phyloP scores from a whole-genome alignment of 441 rosid species.

The Lepidium campestre region DNA sequence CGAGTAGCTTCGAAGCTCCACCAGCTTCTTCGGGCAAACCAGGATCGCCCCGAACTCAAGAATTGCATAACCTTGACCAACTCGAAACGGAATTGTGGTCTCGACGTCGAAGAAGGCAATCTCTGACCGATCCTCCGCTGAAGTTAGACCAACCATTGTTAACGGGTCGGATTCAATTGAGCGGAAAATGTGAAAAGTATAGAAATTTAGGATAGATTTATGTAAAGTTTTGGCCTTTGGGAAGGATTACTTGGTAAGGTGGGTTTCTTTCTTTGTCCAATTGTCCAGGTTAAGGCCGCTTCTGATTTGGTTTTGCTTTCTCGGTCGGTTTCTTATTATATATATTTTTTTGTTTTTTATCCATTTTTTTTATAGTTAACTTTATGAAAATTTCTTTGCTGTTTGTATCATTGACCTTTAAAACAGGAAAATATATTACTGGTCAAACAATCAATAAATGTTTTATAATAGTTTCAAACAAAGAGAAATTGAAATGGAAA shows the following conservation, averaged over 20 bases:
- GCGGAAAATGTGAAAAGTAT: constrained; percentile 5
- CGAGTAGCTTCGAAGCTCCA: constrained; percentile 62
- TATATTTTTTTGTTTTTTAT: not conserved
- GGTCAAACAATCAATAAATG: not conserved
- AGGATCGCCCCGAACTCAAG: constrained; percentile 88
- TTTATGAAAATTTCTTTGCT: no score
- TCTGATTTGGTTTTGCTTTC: constrained; percentile 2
- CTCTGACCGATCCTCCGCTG: constrained; percentile 37
- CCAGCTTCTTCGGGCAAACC: constrained; percentile 73
- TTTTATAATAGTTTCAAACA: no score
- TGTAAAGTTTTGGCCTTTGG: not conserved
- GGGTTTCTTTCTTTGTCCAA: constrained; percentile 15
- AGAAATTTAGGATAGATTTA: not conserved
- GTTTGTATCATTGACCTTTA: not conserved
- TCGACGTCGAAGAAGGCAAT: constrained; percentile 91
- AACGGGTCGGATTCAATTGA: not conserved
- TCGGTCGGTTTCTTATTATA: constrained; percentile 2
- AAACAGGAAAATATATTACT: not conserved
- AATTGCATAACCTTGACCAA: constrained; percentile 53
- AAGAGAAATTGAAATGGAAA: no score
- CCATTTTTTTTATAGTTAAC: no score
- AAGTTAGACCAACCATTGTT: constrained; percentile 12
- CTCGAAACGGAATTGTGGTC: constrained; percentile 65
- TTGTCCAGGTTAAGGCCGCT: not conserved
- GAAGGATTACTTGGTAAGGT: constrained; percentile 4